Evolutionary conservation across 176 grass and related monocot species (phyloP).

Genomic region (Oryza glaberrima): DNA sequence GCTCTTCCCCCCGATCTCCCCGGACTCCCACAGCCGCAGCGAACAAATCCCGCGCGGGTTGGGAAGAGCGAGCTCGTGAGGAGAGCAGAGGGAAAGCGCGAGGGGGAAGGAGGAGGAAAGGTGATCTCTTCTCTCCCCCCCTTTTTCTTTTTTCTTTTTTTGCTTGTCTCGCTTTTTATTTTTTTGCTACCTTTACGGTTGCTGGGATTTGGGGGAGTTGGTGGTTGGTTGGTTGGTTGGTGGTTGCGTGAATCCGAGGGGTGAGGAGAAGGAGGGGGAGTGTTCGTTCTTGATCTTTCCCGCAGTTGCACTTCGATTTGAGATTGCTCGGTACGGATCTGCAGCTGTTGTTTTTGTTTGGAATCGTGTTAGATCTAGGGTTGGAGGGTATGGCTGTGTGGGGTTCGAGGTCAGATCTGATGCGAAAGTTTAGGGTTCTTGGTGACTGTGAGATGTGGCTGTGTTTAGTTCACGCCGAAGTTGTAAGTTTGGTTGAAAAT

Average conservation of each 20-base stretch:
- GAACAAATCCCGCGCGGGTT: not conserved
- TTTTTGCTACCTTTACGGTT: not conserved
- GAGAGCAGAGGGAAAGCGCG: not conserved
- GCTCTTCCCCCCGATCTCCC: not conserved
- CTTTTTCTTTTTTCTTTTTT: too few species aligned
- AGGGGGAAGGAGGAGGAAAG: not conserved
- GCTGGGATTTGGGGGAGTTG: not conserved
- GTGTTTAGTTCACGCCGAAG: too few species aligned
- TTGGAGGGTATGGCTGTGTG: not conserved
- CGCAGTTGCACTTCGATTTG: not conserved
- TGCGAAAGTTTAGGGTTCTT: not conserved
- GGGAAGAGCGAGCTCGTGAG: not conserved
- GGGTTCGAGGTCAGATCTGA: constrained; percentile 13
- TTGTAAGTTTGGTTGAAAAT: too few species aligned
- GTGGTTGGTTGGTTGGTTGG: not conserved
- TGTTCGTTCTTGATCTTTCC: not conserved
- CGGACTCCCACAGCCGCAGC: not conserved
- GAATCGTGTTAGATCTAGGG: constrained; percentile 19
- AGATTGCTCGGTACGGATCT: not conserved
- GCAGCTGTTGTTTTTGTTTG: not conserved
- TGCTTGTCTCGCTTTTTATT: too few species aligned
- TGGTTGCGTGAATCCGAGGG: constrained; percentile 6
- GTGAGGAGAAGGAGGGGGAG: not conserved
- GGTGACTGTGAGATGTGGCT: not conserved
- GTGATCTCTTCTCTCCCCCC: not conserved